Percentiles rank a stretch among this genome's conserved stretches.
These are phyloP conservation scores for Phytophthora ramorum DNA, from an alignment of 352 stramenopile species.

Conservation along the genomic window DNA sequence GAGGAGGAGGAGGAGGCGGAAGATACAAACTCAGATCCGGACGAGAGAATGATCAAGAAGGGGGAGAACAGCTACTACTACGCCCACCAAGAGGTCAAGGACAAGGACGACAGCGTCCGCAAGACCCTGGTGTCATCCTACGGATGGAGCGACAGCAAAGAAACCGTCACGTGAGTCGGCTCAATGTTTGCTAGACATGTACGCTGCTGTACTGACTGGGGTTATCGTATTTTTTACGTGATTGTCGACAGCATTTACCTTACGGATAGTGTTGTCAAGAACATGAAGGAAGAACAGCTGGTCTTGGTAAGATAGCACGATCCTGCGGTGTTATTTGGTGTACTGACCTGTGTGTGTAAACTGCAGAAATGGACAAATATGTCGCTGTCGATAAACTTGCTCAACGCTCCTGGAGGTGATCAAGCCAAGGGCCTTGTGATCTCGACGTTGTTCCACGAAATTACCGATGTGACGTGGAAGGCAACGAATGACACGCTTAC, in stretches of 20 bases:
- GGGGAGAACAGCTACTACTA: constrained; percentile 91
- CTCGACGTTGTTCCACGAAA: constrained; percentile 69
- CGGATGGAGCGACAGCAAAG: constrained; percentile 80
- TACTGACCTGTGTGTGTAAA: not conserved
- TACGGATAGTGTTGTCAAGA: constrained; percentile 58
- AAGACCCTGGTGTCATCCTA: constrained; percentile 80
- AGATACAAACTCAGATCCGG: constrained; percentile 44
- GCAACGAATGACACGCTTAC: constrained; percentile 66
- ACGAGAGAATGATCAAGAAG: constrained; percentile 74
- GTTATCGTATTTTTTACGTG: not conserved
- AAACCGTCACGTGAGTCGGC: constrained; percentile 55
- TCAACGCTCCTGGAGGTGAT: constrained; percentile 43
- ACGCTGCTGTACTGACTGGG: not conserved
- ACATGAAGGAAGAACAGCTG: constrained; percentile 68
- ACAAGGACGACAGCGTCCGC: constrained; percentile 28
- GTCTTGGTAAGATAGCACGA: constrained; percentile 51
- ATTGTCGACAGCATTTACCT: constrained; percentile 71
- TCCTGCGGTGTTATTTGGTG: constrained; percentile 1
- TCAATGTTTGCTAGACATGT: not conserved
- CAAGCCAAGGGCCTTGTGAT: constrained; percentile 77
- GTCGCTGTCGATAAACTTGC: constrained; percentile 78
- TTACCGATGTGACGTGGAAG: constrained; percentile 72
- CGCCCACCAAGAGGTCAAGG: constrained; percentile 50
- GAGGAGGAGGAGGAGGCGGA: constrained; percentile 24
- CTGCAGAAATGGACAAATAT: constrained; percentile 81